phyloP scores from a whole-genome alignment of 2,329 filamentous ascomycete species.

The Trichoderma koningii region DNA sequence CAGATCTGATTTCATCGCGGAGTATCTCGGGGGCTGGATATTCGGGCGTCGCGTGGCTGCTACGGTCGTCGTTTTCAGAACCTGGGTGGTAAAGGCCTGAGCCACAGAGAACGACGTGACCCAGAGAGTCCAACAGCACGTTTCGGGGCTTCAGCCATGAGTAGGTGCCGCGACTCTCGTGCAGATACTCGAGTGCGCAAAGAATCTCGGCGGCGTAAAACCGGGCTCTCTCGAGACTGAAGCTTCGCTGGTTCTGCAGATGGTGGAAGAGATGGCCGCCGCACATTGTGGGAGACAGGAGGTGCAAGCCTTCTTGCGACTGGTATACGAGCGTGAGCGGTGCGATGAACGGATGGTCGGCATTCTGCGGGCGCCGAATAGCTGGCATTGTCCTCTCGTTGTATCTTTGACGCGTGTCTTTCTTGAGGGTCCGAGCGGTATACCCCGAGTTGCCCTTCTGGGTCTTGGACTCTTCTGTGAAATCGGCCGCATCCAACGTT shows the following conservation, averaged over 20 bases:
- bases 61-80: constrained; percentile 80
- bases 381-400: neutral
- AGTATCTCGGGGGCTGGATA: constrained; percentile 85
- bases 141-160: constrained; percentile 67
- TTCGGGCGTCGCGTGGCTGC: constrained; percentile 73
- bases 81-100: constrained; percentile 89
- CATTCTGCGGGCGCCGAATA: neutral
- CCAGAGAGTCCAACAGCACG: constrained; percentile 85
- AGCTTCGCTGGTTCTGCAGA: constrained; percentile 82
- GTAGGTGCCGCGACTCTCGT: constrained; percentile 92
- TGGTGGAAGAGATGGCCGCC: constrained; percentile 89
- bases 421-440: neutral
- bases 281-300: constrained; percentile 88
- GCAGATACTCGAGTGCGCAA: constrained; percentile 82
- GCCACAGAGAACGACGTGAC: constrained; percentile 86
- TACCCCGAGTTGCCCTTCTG: neutral
- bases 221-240: constrained; percentile 83
- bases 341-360: constrained; percentile 93
- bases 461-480: neutral
- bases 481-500: neutral
- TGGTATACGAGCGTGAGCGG: constrained; percentile 57
- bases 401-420: constrained; percentile 8
- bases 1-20: constrained; percentile 82
- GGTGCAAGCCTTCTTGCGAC: neutral
- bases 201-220: constrained; percentile 92